Evolutionary conservation across 2,329 filamentous ascomycete genomes (phyloP), one percentile per base, ranked within the genome.

Genomic region (Cladophialophora psammophila): DNA sequence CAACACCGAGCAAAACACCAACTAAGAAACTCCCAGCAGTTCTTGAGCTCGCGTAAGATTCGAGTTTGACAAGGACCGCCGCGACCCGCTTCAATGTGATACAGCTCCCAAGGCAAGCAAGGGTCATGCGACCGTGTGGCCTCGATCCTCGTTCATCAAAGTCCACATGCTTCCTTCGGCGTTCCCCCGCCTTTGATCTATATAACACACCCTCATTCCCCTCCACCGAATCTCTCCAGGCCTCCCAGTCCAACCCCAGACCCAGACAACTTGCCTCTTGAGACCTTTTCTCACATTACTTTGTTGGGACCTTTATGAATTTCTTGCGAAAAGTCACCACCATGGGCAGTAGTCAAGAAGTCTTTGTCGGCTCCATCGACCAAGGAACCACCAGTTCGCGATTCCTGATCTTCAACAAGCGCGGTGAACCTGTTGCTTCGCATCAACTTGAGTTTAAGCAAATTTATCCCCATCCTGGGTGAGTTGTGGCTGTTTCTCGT

Each of bases 381-480:
- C 92, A 96, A 75, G 93, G 93, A 66, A 97, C 93, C 12, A 97
- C 93, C 36, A 94, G 91, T 66, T 92, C 93, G 38, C 87, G 93
- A 42, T 97, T 97, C 80, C 86, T 97, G 73, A 94, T 97, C 76
- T 97, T 97, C 81, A 89, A 96, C 79, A 88, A 88, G 71, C 81
- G 86, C 50, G 93, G 93, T 63, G 88, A 91, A 66, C 91, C 91
- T 3, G 86, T 95, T 53, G 92, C 91, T 42, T 90, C 88, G 73
- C 92, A 96, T 77, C 93, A 96, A 80, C 88, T 94, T 71, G 92
- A 96, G 77, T 94, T 96, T 75, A 87, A 88, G 71, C 94, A 96
- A 77, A 87, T 90, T 66, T 94, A 96, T 78, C 92, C 92, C 15
- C 85, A 93, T 68, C 90, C 93, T 71, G 94, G 94, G 91, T 95